phyloP scores from a whole-genome alignment of 1,284 basidiomycete species.

The Kwoniella shivajii region DNA sequence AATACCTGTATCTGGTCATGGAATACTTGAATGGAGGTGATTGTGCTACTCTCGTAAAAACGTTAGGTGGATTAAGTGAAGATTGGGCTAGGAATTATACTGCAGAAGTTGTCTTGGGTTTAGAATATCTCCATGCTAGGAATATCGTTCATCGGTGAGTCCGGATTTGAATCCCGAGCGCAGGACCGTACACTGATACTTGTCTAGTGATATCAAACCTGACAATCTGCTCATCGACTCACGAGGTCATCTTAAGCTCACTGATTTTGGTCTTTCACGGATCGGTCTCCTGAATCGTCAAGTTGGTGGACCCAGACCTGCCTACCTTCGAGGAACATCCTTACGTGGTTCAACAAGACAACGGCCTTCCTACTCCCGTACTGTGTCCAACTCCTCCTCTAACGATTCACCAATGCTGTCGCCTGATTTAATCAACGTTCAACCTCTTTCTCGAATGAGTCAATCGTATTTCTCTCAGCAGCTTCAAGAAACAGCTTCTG shows the following conservation, averaged over 20 bases:
- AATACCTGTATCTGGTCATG: slow-evolving; percentile 98
- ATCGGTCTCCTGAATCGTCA: slow-evolving; percentile 97
- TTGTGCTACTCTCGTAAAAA: slow-evolving; percentile 94
- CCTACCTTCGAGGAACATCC: slow-evolving; percentile 54
- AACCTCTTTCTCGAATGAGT: slow-evolving; percentile 57
- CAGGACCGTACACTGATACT: not conserved
- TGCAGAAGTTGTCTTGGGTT: slow-evolving; percentile 90
- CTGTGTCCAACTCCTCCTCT: slow-evolving; percentile 74
- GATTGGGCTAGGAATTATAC: slow-evolving; percentile 97
- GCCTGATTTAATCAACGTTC: slow-evolving; percentile 53
- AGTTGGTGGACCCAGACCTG: slow-evolving; percentile 69
- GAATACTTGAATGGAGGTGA: slow-evolving; percentile 97
- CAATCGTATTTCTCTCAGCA: slow-evolving; percentile 70
- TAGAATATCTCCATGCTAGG: slow-evolving; percentile 91
- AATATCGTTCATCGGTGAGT: slow-evolving; percentile 95
- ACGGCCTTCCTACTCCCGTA: slow-evolving; percentile 56
- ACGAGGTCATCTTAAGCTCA: slow-evolving; percentile 93
- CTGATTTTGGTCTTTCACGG: slow-evolving; percentile 95
- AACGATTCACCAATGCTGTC: slow-evolving; percentile 53
- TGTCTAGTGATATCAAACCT: slow-evolving; percentile 87
- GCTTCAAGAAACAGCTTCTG: slow-evolving; percentile 41
- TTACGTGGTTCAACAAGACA: slow-evolving; percentile 33
- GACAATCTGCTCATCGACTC: slow-evolving; percentile 97
- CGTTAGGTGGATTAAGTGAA: slow-evolving; percentile 86
- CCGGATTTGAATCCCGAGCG: no score